Evolutionary conservation across 176 grass and related monocot genomes (phyloP).

Genomic region (Ampelocalamus luodianensis): DNA sequence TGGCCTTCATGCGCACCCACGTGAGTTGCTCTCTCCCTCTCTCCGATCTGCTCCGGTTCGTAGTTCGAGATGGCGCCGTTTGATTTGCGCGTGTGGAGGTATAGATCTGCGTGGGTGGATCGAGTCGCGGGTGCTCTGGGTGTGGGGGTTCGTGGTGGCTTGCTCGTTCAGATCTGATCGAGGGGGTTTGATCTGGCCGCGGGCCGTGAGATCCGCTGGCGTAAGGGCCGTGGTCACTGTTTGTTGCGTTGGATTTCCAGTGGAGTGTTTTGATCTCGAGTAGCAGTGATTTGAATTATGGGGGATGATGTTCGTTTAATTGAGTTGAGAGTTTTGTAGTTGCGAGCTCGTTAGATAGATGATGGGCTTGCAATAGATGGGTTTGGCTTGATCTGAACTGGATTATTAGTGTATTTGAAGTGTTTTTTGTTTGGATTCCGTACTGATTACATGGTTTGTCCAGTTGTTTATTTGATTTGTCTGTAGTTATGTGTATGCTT

Average conservation of each 20-base stretch:
- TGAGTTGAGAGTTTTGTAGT: not conserved
- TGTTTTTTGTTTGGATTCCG: not conserved
- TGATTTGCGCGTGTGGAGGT: not conserved
- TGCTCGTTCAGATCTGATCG: slow-evolving; percentile 14
- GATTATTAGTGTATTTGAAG: not conserved
- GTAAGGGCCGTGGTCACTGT: not conserved
- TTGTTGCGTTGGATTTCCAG: not conserved
- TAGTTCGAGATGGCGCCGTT: not conserved
- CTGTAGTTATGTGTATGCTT: not conserved
- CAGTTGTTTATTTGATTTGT: not conserved
- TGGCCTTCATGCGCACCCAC: slow-evolving; percentile 61
- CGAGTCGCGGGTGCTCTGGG: not conserved
- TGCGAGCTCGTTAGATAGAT: not conserved
- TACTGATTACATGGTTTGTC: not conserved
- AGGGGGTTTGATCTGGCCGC: not conserved
- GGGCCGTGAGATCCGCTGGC: not conserved
- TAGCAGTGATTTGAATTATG: not conserved
- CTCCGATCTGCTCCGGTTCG: not conserved
- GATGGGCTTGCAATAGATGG: not conserved
- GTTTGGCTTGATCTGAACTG: not conserved
- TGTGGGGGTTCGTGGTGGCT: not conserved
- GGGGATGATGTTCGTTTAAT: not conserved
- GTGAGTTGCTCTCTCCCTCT: slow-evolving; percentile 32
- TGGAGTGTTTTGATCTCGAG: not conserved
- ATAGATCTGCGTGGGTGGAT: slow-evolving; percentile 43